phyloP scores from a whole-genome alignment of 345 rosid genomes.

The Populus alba region DNA sequence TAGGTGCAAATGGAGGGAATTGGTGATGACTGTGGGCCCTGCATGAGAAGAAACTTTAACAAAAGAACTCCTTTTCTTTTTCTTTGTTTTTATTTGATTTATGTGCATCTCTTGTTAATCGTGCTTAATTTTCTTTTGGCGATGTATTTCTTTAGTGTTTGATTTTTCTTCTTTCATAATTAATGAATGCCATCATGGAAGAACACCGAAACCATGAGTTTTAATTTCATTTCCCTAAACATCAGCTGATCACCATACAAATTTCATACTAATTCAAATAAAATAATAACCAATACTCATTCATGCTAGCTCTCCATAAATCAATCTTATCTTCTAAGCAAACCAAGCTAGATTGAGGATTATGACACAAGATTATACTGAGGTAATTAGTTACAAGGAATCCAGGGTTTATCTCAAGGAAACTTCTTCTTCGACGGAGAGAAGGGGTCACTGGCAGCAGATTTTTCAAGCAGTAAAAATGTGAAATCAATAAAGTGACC shows the following conservation, averaged over 20 bases:
- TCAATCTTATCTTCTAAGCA: conserved; percentile 5
- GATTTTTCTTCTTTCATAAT: neutral
- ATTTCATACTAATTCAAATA: too few relatives aligned
- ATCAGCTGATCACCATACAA: neutral
- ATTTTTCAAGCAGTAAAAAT: neutral
- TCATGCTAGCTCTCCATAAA: neutral
- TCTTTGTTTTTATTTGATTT: neutral
- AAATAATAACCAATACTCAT: neutral
- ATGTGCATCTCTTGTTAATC: neutral
- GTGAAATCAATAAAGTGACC: neutral
- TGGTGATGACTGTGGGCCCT: conserved; percentile 33
- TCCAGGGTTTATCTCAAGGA: neutral
- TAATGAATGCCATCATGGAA: neutral
- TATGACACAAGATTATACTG: neutral
- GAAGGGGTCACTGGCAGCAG: neutral
- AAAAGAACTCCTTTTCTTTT: neutral
- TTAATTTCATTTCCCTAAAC: neutral
- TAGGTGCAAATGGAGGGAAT: conserved; percentile 23
- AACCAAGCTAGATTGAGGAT: conserved; percentile 2
- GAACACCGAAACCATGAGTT: neutral
- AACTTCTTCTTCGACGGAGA: neutral
- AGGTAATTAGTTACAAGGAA: neutral
- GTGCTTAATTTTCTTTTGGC: conserved; percentile 3
- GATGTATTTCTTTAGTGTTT: neutral
- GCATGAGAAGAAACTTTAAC: neutral